A percentile compares a stretch with the other conserved stretches of the same genome.
Conservation (phyloP, 805 yeast genomes). For the Wickerhamiella domercqiae region DNA sequence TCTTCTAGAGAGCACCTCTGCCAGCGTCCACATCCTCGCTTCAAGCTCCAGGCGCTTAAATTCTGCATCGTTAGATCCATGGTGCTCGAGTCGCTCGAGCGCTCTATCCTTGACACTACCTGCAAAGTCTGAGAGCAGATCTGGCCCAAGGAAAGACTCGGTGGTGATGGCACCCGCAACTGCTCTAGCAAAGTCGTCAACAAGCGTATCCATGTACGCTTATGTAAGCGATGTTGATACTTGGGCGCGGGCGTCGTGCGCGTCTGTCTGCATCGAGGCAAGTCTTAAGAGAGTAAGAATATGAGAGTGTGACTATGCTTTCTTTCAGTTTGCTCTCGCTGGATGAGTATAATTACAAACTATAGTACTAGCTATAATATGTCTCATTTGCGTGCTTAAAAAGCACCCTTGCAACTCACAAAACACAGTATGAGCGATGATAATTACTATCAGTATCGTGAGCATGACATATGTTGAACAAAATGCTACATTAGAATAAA, state of each 20-base stretch:
- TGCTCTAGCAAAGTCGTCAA: not conserved
- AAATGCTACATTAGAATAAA: not conserved
- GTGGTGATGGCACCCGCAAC: not conserved
- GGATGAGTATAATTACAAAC: too few species aligned
- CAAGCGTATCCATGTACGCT: not conserved
- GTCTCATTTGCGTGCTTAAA: not conserved
- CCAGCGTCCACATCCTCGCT: conserved; percentile 14
- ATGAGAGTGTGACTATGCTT: too few species aligned
- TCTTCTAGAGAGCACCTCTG: conserved; percentile 35
- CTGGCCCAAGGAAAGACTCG: not conserved
- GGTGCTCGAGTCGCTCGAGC: not conserved
- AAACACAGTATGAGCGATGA: not conserved
- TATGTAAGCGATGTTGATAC: too few species aligned
- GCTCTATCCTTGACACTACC: not conserved
- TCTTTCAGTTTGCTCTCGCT: too few species aligned
- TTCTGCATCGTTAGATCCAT: not conserved
- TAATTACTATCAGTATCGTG: too few species aligned
- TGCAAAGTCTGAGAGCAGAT: not conserved
- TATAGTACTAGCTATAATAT: too few species aligned
- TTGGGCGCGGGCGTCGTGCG: too few species aligned
- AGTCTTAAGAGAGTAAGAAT: too few species aligned
- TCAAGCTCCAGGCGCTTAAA: conserved; percentile 13
- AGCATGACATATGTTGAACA: too few species aligned
- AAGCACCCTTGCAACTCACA: not conserved
- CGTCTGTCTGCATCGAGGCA: too few species aligned